Conservation (phyloP, 371 early-diverging fungal species). For the Dinochytrium kinnereticum region DNA sequence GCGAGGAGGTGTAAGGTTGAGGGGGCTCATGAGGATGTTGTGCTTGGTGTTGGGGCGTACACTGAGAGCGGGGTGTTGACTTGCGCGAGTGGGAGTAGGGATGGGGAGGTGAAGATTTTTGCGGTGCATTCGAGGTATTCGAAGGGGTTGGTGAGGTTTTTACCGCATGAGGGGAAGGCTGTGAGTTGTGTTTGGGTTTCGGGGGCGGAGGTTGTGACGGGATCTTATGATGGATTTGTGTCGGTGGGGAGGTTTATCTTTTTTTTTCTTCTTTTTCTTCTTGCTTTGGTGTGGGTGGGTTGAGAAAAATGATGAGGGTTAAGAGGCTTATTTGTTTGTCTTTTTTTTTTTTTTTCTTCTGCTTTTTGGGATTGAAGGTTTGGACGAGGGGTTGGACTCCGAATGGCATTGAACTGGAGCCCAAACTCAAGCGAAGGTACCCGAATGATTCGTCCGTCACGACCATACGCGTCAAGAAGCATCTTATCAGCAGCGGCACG, state of each 20-base stretch:
- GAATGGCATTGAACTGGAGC: not conserved
- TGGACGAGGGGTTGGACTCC: not conserved
- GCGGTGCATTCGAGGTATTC: not conserved
- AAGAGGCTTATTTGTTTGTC: too few relatives aligned
- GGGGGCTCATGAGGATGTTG: not conserved
- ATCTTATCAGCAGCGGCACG: not conserved
- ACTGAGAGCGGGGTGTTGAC: not conserved
- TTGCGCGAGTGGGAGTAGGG: not conserved
- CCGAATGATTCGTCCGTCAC: not conserved
- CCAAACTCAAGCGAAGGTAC: not conserved
- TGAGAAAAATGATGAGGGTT: too few relatives aligned
- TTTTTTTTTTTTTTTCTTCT: not conserved
- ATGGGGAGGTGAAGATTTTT: not conserved
- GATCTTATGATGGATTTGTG: not conserved
- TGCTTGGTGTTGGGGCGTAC: not conserved
- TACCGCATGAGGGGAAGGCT: not conserved
- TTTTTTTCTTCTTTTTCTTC: not conserved
- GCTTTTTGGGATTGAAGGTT: not conserved
- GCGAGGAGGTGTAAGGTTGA: not conserved
- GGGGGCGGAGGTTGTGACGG: not conserved
- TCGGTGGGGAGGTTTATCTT: not conserved
- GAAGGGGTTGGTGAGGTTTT: not conserved
- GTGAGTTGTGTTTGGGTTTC: not conserved
- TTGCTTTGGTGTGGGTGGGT: too few relatives aligned
- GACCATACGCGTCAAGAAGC: not conserved